These are phyloP conservation scores for Mortierella sp. DNA, from an alignment of 371 early-diverging fungal genomes.

Conservation along the genomic window DNA sequence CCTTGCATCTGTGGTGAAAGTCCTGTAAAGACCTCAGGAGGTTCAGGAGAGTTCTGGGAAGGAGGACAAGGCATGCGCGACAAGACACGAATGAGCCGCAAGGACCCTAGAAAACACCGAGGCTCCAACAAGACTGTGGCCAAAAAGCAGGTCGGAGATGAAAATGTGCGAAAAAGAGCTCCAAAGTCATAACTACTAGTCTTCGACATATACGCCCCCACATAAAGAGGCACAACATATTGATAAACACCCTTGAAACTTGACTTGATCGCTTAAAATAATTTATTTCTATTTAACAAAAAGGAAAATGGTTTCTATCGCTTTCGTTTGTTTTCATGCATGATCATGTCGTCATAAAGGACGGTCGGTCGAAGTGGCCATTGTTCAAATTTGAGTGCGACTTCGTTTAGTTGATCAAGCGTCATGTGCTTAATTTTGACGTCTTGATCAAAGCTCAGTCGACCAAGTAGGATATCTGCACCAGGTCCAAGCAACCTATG, in stretches of 20 bases:
- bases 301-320: conserved; percentile 8
- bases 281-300: neutral
- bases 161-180: conserved; percentile 46
- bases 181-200: conserved; percentile 3
- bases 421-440: conserved; percentile 64
- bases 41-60: conserved; percentile 90
- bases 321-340: conserved; percentile 32
- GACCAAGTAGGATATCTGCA: conserved; percentile 69
- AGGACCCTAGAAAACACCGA: conserved; percentile 65
- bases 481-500: conserved; percentile 70
- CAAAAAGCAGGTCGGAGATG: conserved; percentile 71
- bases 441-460: conserved; percentile 65
- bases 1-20: conserved; percentile 79
- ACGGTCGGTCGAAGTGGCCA: conserved; percentile 71
- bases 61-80: conserved; percentile 96
- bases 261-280: neutral
- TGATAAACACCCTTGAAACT: too few species aligned
- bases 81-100: conserved; percentile 83
- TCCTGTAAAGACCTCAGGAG: conserved; percentile 63
- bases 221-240: too few species aligned
- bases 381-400: conserved; percentile 70
- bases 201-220: neutral
- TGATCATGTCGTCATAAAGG: conserved; percentile 63
- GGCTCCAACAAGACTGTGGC: conserved; percentile 63
- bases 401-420: conserved; percentile 66